These are phyloP conservation scores for Candida quercuum DNA, from an alignment of 805 yeast species.

Conservation along the genomic window DNA sequence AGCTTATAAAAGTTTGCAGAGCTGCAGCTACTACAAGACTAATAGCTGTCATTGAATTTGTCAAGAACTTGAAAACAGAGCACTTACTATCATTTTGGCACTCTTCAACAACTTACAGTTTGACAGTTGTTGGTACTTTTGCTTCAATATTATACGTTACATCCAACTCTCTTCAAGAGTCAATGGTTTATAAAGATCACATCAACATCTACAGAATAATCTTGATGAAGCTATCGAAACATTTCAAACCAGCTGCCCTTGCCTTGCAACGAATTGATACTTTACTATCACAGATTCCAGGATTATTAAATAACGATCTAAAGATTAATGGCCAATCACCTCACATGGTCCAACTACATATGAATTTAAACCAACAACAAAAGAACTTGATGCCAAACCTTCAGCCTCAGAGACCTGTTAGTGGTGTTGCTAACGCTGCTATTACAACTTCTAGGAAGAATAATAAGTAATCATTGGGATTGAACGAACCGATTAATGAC, in stretches of 20 bases:
- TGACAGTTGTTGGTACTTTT: slow-evolving; percentile 81
- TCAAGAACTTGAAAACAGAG: slow-evolving; percentile 66
- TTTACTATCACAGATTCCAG: slow-evolving; percentile 72
- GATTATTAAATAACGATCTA: slow-evolving; percentile 27
- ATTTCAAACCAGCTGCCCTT: slow-evolving; percentile 71
- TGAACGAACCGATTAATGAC: too few relatives aligned
- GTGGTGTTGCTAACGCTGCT: not conserved
- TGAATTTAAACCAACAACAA: not conserved
- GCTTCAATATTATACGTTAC: slow-evolving; percentile 78
- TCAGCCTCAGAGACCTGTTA: not conserved
- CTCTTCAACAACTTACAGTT: slow-evolving; percentile 69
- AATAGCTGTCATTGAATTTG: slow-evolving; percentile 76
- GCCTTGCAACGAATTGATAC: slow-evolving; percentile 71
- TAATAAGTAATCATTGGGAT: too few relatives aligned
- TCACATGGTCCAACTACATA: not conserved
- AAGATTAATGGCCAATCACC: slow-evolving; percentile 23
- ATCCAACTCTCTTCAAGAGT: slow-evolving; percentile 55
- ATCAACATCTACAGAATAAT: slow-evolving; percentile 75
- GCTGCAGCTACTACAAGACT: slow-evolving; percentile 81
- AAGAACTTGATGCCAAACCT: not conserved
- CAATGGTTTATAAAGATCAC: slow-evolving; percentile 57
- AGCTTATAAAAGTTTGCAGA: slow-evolving; percentile 64
- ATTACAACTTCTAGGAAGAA: not conserved
- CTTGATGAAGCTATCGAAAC: slow-evolving; percentile 65
- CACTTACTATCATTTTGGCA: slow-evolving; percentile 91